phyloP scores from a whole-genome alignment of 2,329 filamentous ascomycete genomes.

The Sporothrix schenckii region DNA sequence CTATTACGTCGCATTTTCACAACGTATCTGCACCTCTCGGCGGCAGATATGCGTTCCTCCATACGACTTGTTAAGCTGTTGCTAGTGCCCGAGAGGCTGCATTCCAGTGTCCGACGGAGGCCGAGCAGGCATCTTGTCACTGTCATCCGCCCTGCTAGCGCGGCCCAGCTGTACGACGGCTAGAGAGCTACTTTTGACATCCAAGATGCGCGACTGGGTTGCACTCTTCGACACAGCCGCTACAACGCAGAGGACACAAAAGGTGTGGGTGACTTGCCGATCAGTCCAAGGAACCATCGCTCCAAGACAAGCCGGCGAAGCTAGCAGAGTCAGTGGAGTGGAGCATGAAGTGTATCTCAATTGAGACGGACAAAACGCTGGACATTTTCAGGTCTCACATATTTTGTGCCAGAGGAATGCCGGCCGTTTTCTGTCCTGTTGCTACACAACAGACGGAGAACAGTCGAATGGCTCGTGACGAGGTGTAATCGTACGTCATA shows the following conservation, averaged over 20 bases:
- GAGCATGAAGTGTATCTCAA: constrained; percentile 1
- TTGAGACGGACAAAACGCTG: neutral
- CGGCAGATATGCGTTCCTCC: neutral
- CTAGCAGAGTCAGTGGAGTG: constrained; percentile 6
- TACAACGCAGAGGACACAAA: neutral
- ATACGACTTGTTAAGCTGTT: neutral
- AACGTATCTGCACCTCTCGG: constrained; percentile 1
- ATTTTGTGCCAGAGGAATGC: neutral
- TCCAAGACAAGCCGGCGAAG: neutral
- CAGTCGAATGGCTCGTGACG: neutral
- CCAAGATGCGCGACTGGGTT: constrained; percentile 23
- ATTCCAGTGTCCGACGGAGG: neutral
- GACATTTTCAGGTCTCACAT: constrained; percentile 15
- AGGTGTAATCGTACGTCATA: no score
- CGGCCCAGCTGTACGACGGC: neutral
- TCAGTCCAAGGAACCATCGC: constrained; percentile 11
- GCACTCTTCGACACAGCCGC: neutral
- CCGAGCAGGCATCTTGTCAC: neutral
- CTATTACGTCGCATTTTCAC: neutral
- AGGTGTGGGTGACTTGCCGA: constrained; percentile 11
- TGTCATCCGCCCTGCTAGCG: neutral
- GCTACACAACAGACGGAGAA: neutral
- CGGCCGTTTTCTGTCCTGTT: no score
- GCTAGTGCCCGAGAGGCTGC: constrained; percentile 19
- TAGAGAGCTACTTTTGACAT: no score